Evolutionary conservation across 345 rosid species (phyloP).

Genomic region (Brassica incana): DNA sequence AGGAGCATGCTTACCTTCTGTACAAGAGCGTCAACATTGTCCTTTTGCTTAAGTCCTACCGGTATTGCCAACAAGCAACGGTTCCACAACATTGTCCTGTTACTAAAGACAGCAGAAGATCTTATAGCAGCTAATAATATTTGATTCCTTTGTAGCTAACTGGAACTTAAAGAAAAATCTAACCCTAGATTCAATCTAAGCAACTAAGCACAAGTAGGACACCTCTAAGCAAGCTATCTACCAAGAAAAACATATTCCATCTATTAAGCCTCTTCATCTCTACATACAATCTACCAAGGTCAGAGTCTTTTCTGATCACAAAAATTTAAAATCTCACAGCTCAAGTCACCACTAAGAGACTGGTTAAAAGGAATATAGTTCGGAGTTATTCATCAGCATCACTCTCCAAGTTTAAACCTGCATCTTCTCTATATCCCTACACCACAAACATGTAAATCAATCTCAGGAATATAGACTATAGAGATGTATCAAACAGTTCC

Average conservation of each 20-base stretch:
- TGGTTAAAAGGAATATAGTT: background rate
- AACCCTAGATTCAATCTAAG: slow-evolving; percentile 56
- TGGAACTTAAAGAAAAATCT: slow-evolving; percentile 3
- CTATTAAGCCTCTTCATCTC: too few species aligned
- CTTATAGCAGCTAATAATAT: background rate
- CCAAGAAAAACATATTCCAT: background rate
- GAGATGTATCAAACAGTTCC: too few species aligned
- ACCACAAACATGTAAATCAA: background rate
- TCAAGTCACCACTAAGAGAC: background rate
- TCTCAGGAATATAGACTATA: background rate
- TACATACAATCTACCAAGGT: too few species aligned
- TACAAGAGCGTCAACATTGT: slow-evolving; percentile 62
- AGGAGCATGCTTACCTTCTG: slow-evolving; percentile 57
- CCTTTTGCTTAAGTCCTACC: slow-evolving; percentile 84
- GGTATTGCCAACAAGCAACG: slow-evolving; percentile 80
- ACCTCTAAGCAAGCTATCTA: background rate
- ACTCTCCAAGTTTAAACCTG: background rate
- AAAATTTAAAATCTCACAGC: slow-evolving; percentile 3
- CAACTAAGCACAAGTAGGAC: background rate
- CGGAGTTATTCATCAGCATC: background rate
- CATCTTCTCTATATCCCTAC: background rate
- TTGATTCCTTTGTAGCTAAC: background rate
- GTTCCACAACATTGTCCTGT: slow-evolving; percentile 46
- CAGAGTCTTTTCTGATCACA: background rate
- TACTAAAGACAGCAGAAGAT: background rate